phyloP scores from a whole-genome alignment of 345 rosid species.

The Bruguiera parviflora region DNA sequence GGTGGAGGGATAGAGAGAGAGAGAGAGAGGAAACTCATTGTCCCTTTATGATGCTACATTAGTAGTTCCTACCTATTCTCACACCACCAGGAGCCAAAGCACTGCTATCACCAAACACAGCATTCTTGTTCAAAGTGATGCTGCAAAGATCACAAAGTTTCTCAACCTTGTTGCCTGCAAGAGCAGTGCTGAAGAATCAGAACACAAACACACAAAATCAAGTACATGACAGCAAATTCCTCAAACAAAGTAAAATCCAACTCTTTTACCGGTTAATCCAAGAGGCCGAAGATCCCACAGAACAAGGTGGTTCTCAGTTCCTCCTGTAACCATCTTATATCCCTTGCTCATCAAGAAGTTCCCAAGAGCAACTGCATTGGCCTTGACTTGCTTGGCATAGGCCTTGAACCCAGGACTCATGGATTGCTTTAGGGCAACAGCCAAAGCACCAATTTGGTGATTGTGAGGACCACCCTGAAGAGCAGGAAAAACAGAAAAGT shows the following conservation, averaged over 20 bases:
- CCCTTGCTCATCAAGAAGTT: conserved; percentile 74
- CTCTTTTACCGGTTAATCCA: conserved; percentile 77
- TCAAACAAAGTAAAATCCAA: not conserved
- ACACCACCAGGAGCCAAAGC: conserved; percentile 99
- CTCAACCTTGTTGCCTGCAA: conserved; percentile 95
- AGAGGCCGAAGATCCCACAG: conserved; percentile 99
- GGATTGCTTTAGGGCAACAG: conserved; percentile 96
- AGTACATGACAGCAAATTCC: not conserved
- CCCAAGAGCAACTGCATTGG: conserved; percentile 94
- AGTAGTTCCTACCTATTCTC: conserved; percentile 65
- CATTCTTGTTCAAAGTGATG: conserved; percentile 98
- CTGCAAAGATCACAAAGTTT: conserved; percentile 91
- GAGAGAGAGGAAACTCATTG: too few relatives aligned
- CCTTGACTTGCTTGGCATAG: conserved; percentile 96
- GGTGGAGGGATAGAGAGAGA: too few relatives aligned
- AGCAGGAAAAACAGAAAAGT: conserved; percentile 95
- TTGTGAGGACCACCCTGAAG: conserved; percentile 99
- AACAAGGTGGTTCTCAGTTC: conserved; percentile 99
- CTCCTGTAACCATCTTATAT: conserved; percentile 85
- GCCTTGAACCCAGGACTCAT: conserved; percentile 80
- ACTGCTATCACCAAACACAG: conserved; percentile 99
- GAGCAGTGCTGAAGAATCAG: conserved; percentile 6
- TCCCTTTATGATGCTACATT: not conserved
- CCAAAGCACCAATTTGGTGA: conserved; percentile 99
- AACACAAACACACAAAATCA: conserved; percentile 3